phyloP scores from a whole-genome alignment of 306 rosid species.

The Acmispon strigosus region DNA sequence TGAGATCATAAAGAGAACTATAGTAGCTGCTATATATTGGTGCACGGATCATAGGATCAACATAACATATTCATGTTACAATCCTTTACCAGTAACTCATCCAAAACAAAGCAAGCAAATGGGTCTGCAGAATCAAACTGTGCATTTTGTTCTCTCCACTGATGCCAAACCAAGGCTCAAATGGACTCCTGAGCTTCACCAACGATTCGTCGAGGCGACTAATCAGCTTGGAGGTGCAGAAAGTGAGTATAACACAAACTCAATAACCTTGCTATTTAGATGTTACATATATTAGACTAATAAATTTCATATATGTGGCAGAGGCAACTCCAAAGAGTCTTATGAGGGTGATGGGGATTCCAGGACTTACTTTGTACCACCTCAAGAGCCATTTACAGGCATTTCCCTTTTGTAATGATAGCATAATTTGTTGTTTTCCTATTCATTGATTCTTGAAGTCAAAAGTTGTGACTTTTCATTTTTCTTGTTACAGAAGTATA shows the following conservation, averaged over 20 bases:
- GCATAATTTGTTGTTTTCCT: background rate
- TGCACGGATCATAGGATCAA: conserved; percentile 30
- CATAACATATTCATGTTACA: conserved; percentile 31
- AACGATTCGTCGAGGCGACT: conserved; percentile 69
- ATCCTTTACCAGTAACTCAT: conserved; percentile 20
- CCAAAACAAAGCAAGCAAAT: conserved; percentile 18
- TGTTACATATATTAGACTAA: background rate
- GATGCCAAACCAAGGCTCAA: conserved; percentile 94
- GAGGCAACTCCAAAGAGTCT: conserved; percentile 97
- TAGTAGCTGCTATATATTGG: conserved; percentile 40
- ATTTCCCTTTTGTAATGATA: conserved; percentile 21
- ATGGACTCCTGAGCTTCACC: conserved; percentile 95
- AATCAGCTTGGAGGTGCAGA: conserved; percentile 91
- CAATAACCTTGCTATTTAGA: background rate
- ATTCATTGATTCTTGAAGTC: background rate
- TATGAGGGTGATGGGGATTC: conserved; percentile 83
- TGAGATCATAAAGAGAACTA: conserved; percentile 68
- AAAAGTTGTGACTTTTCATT: conserved; percentile 12
- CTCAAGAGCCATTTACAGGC: conserved; percentile 99
- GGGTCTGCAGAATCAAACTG: conserved; percentile 52
- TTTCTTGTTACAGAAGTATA: conserved; percentile 60
- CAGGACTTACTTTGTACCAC: conserved; percentile 91
- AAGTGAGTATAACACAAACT: conserved; percentile 46
- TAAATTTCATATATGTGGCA: conserved; percentile 31
- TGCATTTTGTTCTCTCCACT: conserved; percentile 86